Conservation (phyloP, 1,139 yeast species). For the Blastobotrys ciferrii region DNA sequence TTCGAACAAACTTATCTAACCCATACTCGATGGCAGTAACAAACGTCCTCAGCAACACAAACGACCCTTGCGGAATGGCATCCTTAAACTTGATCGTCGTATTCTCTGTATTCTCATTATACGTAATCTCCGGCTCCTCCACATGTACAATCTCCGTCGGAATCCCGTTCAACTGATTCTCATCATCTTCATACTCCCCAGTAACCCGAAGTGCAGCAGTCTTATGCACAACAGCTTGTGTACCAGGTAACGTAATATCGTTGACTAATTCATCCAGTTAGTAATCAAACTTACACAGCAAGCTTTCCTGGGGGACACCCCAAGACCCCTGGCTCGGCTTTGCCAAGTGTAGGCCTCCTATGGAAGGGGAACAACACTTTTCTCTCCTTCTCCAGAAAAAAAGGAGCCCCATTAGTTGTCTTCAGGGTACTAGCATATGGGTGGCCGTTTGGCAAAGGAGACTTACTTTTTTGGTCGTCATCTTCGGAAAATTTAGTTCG, state of each 20-base stretch:
- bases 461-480: constrained; percentile 34
- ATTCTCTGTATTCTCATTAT: constrained; percentile 37
- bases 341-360: too few relatives aligned
- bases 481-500: constrained; percentile 66
- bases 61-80: constrained; percentile 82
- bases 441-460: too few relatives aligned
- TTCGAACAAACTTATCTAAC: constrained; percentile 61
- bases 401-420: too few relatives aligned
- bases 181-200: constrained; percentile 50
- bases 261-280: constrained; percentile 60
- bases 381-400: too few relatives aligned
- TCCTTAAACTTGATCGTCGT: constrained; percentile 56
- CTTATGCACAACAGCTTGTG: constrained; percentile 59
- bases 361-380: too few relatives aligned
- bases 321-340: too few relatives aligned
- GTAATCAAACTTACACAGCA: too few relatives aligned
- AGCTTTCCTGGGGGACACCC: too few relatives aligned
- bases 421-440: too few relatives aligned
- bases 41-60: constrained; percentile 75
- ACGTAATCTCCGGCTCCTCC: constrained; percentile 48
- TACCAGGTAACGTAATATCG: constrained; percentile 65
- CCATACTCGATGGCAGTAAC: constrained; percentile 54
- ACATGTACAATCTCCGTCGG: constrained; percentile 62
- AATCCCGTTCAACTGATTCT: constrained; percentile 51
- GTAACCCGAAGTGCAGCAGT: constrained; percentile 53